phyloP scores from a whole-genome alignment of 345 rosid genomes.

The Raphanus raphanistrum region DNA sequence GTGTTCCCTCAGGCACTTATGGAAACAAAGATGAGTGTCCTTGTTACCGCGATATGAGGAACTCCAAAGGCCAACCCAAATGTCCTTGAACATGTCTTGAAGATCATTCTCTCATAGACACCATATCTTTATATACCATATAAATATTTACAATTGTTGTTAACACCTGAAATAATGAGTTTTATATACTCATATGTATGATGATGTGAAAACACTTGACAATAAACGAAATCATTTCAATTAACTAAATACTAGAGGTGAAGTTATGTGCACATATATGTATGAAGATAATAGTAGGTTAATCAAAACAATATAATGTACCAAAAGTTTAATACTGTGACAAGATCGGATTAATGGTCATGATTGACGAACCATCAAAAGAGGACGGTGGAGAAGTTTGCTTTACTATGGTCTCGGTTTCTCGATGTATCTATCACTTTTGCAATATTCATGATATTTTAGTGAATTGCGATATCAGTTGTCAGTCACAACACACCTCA shows the following conservation, averaged over 20 bases:
- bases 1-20: slow-evolving; percentile 89
- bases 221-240: background rate
- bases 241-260: background rate
- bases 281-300: background rate
- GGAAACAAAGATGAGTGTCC: slow-evolving; percentile 82
- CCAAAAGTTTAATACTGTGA: background rate
- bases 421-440: background rate
- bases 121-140: background rate
- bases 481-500: background rate
- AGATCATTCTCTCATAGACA: slow-evolving; percentile 7
- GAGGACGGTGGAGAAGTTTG: background rate
- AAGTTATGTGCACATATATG: background rate
- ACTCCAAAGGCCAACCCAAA: slow-evolving; percentile 66
- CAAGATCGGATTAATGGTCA: background rate
- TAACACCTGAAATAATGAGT: background rate
- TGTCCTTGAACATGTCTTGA: slow-evolving; percentile 56
- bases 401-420: background rate
- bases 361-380: background rate
- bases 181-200: background rate
- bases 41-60: slow-evolving; percentile 68
- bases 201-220: background rate
- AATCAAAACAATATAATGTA: too few relatives aligned
- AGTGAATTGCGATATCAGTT: too few relatives aligned
- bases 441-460: too few relatives aligned
- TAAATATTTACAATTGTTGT: background rate